Evolutionary conservation across 2,329 filamentous ascomycete genomes (phyloP).

Genomic region (Aspergillus niger): DNA sequence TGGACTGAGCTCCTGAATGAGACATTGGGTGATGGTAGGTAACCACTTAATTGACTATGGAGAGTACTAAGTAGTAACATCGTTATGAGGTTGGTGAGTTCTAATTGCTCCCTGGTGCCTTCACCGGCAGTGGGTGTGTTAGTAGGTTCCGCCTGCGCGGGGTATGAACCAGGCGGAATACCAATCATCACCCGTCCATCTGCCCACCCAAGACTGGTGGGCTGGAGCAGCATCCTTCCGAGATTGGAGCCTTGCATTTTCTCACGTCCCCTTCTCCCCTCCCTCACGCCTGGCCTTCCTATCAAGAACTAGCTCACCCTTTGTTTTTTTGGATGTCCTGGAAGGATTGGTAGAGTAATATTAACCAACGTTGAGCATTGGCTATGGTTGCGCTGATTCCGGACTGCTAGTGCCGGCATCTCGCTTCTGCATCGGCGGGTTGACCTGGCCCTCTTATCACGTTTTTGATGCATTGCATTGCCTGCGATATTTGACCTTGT

Average conservation of each 20-base stretch:
- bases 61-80: background rate
- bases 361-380: background rate
- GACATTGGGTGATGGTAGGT: background rate
- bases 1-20: background rate
- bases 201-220: conserved; percentile 15
- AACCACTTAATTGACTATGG: background rate
- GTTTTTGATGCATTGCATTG: background rate
- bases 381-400: background rate
- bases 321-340: background rate
- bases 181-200: conserved; percentile 28
- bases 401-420: background rate
- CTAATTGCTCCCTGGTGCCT: conserved; percentile 6
- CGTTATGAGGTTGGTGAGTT: background rate
- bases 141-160: conserved; percentile 32
- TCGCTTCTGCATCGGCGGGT: background rate
- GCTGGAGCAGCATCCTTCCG: conserved; percentile 25
- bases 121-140: conserved; percentile 28
- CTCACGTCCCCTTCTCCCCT: conserved; percentile 22
- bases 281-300: conserved; percentile 21
- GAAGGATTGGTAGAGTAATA: background rate
- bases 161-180: conserved; percentile 23
- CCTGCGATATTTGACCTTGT: background rate
- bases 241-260: conserved; percentile 34
- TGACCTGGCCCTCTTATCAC: background rate
- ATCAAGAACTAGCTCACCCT: conserved; percentile 18